These are phyloP conservation scores for Nidularia sp. DNA, from an alignment of 768 basidiomycete genomes.

Conservation along the genomic window DNA sequence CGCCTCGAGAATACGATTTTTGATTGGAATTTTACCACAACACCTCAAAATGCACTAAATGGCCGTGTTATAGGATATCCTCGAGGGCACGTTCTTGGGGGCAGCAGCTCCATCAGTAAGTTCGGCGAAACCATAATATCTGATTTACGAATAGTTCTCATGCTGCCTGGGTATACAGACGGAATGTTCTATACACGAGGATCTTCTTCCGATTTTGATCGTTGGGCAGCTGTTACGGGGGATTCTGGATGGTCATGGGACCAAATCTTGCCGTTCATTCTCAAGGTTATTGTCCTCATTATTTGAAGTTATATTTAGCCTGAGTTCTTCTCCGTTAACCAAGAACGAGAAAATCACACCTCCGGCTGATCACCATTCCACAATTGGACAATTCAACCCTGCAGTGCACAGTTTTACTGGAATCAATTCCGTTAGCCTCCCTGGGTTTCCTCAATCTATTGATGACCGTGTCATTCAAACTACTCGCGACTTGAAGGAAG, in stretches of 20 bases:
- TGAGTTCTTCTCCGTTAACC: neutral
- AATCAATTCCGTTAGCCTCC: slow-evolving; percentile 16
- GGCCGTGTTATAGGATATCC: slow-evolving; percentile 17
- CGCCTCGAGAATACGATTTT: slow-evolving; percentile 7
- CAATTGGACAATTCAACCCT: slow-evolving; percentile 2
- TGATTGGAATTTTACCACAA: slow-evolving; percentile 30
- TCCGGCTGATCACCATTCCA: slow-evolving; percentile 2
- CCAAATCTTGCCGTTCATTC: slow-evolving; percentile 18
- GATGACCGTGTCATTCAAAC: slow-evolving; percentile 22
- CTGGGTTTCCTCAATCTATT: slow-evolving; percentile 21
- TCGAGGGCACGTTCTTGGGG: slow-evolving; percentile 25
- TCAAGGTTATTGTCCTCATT: slow-evolving; percentile 9
- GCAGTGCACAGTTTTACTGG: neutral
- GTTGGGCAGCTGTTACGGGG: slow-evolving; percentile 17
- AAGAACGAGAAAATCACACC: neutral
- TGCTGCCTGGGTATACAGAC: slow-evolving; percentile 11
- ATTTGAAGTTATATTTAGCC: too few relatives aligned
- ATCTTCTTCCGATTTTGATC: slow-evolving; percentile 20
- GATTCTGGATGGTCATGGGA: slow-evolving; percentile 28
- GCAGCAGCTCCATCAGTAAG: slow-evolving; percentile 24
- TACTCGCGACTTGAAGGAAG: slow-evolving; percentile 15
- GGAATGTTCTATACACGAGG: slow-evolving; percentile 25
- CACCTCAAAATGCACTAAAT: slow-evolving; percentile 18
- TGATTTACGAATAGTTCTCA: neutral
- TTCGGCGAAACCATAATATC: neutral